Evolutionary conservation across 441 rosid genomes (phyloP).

Genomic region (Erysimum cheiri): DNA sequence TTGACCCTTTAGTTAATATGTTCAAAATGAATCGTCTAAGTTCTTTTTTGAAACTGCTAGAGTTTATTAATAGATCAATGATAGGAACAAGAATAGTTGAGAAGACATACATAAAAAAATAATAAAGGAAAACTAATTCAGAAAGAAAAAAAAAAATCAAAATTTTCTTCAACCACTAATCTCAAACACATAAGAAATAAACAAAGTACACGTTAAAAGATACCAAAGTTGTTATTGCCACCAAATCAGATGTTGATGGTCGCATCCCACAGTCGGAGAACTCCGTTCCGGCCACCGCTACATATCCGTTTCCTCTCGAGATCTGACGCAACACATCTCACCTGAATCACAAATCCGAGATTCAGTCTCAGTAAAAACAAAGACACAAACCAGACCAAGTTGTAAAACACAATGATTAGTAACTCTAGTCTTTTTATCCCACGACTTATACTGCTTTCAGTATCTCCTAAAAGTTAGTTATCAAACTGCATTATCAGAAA

Average conservation of each 20-base stretch:
- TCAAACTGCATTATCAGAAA: background rate
- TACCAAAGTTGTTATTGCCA: background rate
- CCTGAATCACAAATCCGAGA: slow-evolving; percentile 53
- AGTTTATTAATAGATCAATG: slow-evolving; percentile 1
- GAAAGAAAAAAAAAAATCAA: slow-evolving; percentile 8
- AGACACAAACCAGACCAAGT: slow-evolving; percentile 2
- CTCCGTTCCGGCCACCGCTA: slow-evolving; percentile 96
- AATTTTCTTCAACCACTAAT: background rate
- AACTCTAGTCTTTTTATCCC: background rate
- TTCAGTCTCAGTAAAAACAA: slow-evolving; percentile 15
- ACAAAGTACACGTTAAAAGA: slow-evolving; percentile 12
- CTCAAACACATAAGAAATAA: background rate
- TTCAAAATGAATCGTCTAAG: too few relatives aligned
- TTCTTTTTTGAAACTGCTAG: background rate
- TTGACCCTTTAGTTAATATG: too few relatives aligned
- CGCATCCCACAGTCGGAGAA: slow-evolving; percentile 98
- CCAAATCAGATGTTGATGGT: slow-evolving; percentile 79
- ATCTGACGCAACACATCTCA: slow-evolving; percentile 91
- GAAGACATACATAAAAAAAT: background rate
- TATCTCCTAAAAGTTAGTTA: background rate
- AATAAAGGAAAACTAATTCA: background rate
- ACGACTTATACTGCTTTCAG: background rate
- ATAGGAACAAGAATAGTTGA: slow-evolving; percentile 1
- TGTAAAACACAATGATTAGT: background rate
- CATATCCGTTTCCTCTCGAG: slow-evolving; percentile 98